Base-by-base conservation (phyloP, 805 yeast genomes). In the Candida stauntonica region DNA sequence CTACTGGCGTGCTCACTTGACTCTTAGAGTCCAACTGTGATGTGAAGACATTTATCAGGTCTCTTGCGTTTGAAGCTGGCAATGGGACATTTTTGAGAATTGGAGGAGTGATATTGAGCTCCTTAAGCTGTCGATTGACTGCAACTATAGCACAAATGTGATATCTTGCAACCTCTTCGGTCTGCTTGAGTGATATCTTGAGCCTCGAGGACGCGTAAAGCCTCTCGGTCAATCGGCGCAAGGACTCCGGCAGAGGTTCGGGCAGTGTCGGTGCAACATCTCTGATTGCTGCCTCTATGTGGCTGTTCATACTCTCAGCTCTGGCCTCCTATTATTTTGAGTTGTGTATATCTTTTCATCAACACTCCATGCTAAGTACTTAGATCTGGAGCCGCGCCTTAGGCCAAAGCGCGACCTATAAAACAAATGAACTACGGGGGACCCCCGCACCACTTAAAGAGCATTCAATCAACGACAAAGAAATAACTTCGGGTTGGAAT, bases 71-170 rank as follows among this genome's bases (percentile, higher is more conserved):
- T 35, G 60, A 57, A 1, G 66, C 65, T 12, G 79, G 84, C 3
- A 80, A 58, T 0, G 93, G 91, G 2, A 83, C 71, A 44, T 68
- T 70, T 33, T 67, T 70, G 26, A 64, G 36, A 24, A 62, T 62
- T 6, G 82, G 84, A 3, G 63, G 62, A 1, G 81, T 73, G 7
- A 77, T 62, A 3, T 67, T 58, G 30, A 73, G 61, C 26, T 60
- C 60, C 9, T 63, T 60, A 11, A 62, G 61, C 30, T 73, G 67
- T 44, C 67, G 67, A 41, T 77, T 78, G 12, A 73, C 72, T 0
- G 85, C 81, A 17, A 81, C 54, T 45, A 63, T 75, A 5, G 87
- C 83, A 55, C 87, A 79, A 11, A 84, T 55, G 54, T 83, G 89
- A 39, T 70, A 70, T 38, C 91, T 63, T 2, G 86, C 87, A 2